Evolutionary conservation across 2,329 filamentous ascomycete species (phyloP), one percentile per base, ranked within the genome.

Genomic region (Xylaria sp.): DNA sequence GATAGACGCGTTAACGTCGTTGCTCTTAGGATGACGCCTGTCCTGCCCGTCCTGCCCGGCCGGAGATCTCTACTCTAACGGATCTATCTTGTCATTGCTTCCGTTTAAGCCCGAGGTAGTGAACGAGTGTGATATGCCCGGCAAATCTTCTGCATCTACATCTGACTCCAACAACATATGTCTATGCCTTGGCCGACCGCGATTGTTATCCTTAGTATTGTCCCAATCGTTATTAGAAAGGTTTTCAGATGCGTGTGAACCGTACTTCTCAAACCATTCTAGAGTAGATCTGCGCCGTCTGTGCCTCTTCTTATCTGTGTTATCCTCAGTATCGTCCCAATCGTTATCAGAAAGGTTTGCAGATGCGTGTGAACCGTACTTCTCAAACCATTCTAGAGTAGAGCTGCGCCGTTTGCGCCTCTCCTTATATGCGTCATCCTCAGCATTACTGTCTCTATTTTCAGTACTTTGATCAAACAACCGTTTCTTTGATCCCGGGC

Each of bases 391-490:
- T 25, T 56, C 36, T 27, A 25, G 10, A 44, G 38, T 44, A 20
- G 53, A 15, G 29, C 38, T 47, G 3, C 44, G 44, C 44, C 22
- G 22, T 47, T 11, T 27, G 7, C 22, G 13, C 22, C 11, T 47
- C 5, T 47, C 22, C 9, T 54, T 20, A 39, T 39, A 39, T 54
- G 15, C 22, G 29, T 42, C 15, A 2, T 42, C 22, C n/a, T 44
- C n/a, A n/a, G n/a, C n/a, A n/a, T n/a, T n/a, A 45, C 45, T 31
- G 31, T n/a, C 15, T n/a, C n/a, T n/a, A n/a, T n/a, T 25, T 60
- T 60, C 6, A 51, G 42, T n/a, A 51, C 57, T 39, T 60, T 11
- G 22, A 27, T 45, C 31, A n/a, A n/a, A n/a, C n/a, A n/a, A n/a
- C n/a, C n/a, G n/a, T n/a, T n/a, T n/a, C n/a, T n/a, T n/a, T n/a